Base-by-base conservation (phyloP, 2,329 filamentous ascomycete species). In the Colletotrichum sojae region DNA sequence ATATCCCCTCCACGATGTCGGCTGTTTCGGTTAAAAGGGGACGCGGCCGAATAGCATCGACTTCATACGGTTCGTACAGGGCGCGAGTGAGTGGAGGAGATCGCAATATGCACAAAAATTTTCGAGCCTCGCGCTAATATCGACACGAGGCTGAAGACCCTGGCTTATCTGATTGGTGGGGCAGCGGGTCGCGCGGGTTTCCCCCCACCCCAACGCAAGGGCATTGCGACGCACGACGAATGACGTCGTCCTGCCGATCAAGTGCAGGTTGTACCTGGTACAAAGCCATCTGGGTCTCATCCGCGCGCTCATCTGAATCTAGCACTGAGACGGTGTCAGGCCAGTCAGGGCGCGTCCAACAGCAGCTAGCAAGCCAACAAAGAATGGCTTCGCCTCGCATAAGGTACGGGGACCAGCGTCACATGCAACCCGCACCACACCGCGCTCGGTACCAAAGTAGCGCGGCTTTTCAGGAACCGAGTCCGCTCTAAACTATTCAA, bases 401-500 rank as follows among this genome's bases (percentile, higher is more conserved):
- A 16, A 15, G 8, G 31, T 16, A 18, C 25, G n/a, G 8, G 31
- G 18, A 18, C 25, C 15, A 27, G 18, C 27, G 16, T 60, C 67
- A 60, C 63, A 60, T 61, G 67, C 18, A 48, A 45, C 18, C 15
- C 48, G 39, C 22, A 16, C 20, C 39, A 62, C 52, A 22, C 31
- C 31, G 31, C 31, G 31, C 22, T 54, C 20, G 27, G 40, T n/a
- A 48, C 5, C 20, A 51, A 36, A 36, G 31, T 36, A 36, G 31
- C 31, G 10, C 8, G 9, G 18, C 5, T 56, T 49, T 39, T 13
- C 10, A 16, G 9, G 3, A 22, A 25, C n/a, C 8, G 31, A 49
- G 22, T 58, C 27, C 48, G 53, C 63, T 67, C 57, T 70, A 45
- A 68, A 55, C 31, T 68, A 63, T 70, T 70, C 67, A 70, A 70